Percentiles rank a stretch among this genome's conserved stretches.
These are phyloP conservation scores for Letharia columbiana DNA, from an alignment of 495 filamentous ascomycete genomes.

Conservation along the genomic window DNA sequence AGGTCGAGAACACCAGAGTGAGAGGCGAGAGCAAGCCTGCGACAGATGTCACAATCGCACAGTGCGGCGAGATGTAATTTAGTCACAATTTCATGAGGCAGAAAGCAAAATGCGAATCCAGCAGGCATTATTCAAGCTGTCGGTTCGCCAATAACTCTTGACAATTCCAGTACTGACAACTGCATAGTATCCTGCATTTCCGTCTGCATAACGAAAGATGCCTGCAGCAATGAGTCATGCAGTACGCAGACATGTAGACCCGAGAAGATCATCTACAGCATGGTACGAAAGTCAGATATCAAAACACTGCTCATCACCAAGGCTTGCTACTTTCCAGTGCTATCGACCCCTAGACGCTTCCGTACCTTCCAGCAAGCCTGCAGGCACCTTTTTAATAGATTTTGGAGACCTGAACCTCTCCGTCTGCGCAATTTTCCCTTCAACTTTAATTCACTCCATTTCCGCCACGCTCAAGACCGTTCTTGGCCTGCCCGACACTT, in stretches of 20 bases:
- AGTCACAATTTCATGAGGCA: not conserved
- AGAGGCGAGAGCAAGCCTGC: slow-evolving; percentile 70
- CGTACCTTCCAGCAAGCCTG: not conserved
- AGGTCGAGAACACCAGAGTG: slow-evolving; percentile 84
- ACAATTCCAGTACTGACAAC: not conserved
- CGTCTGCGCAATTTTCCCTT: no score
- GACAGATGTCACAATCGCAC: slow-evolving; percentile 72
- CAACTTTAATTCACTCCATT: not conserved
- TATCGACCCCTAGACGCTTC: not conserved
- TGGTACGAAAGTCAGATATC: not conserved
- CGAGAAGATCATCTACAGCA: not conserved
- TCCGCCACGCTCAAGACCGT: not conserved
- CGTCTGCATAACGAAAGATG: not conserved
- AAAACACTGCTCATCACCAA: not conserved
- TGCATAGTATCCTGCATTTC: not conserved
- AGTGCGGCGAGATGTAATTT: slow-evolving; percentile 81
- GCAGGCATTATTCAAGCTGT: not conserved
- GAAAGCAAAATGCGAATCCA: not conserved
- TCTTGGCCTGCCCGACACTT: not conserved
- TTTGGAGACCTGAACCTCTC: not conserved
- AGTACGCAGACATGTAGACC: not conserved
- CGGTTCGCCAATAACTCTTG: not conserved
- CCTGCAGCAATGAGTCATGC: not conserved
- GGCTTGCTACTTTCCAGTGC: not conserved
- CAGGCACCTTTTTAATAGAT: not conserved